Evolutionary conservation across 192 early-diverging fungal species (phyloP), one percentile per base, ranked within the genome.

Genomic region (Obelidium mucronatum): DNA sequence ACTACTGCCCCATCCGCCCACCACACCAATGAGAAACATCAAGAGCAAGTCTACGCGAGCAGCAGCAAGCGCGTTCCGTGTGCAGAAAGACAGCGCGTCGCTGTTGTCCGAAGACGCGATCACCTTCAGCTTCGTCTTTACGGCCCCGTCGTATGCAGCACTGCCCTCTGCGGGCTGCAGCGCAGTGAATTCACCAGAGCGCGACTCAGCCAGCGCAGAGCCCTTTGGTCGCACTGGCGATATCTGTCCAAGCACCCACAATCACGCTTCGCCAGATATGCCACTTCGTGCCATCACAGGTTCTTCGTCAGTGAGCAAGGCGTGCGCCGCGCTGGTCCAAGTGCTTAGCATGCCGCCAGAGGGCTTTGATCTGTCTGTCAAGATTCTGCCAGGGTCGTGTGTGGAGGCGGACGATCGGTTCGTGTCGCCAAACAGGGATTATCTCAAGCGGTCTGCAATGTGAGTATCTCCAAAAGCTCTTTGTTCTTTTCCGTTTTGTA

Each of bases 121-220:
- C 69, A 58, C 69, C 33, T 72, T 72, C 69, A 26, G 69, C 37
- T 72, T 72, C 39, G 53, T 72, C 15, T 58, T 72, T 17, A 26
- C 42, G 2, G 22, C 15, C n/a, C 48, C 67, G n/a, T n/a, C n/a
- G n/a, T n/a, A n/a, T 13, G 11, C 24, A 22, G 55, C 55, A 28
- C 44, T 48, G 44, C 44, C 44, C 44, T 48, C 44, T n/a, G n/a
- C n/a, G 44, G 44, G 44, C 11, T 15, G 8, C 44, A 48, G 44
- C 8, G 44, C 44, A 48, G 19, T 15, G 11, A 15, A 19, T 19
- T 6, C 44, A 19, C 19, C 44, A 6, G 19, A 48, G 44, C 44
- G 8, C 19, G 44, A 6, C 44, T 48, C 44, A 48, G 19, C 44
- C 19, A 48, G 11, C 44, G 19, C 44, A 6, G 11, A 48, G 19